These are phyloP conservation scores for Chlorella sorokiniana DNA, from an alignment of 139 green algal genomes.

Conservation along the genomic window DNA sequence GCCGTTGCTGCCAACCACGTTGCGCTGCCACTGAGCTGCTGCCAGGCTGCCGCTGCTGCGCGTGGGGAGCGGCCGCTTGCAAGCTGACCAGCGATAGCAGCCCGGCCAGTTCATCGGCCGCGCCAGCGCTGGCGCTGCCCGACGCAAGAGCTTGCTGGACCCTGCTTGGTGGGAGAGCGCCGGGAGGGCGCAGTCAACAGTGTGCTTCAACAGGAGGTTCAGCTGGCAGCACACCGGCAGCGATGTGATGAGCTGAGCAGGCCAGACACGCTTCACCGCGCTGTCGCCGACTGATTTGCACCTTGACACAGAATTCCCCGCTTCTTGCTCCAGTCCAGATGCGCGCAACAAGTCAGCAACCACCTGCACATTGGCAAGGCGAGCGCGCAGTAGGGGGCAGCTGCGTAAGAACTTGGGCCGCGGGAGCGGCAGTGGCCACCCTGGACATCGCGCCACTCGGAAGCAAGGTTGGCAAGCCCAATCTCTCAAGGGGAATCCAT, in stretches of 20 bases:
- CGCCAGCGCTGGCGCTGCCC: slow-evolving; percentile 1
- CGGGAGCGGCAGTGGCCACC: no score
- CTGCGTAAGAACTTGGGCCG: not conserved
- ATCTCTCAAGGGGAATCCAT: no score
- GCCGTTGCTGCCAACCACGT: not conserved
- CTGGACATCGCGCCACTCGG: no score
- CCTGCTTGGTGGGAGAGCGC: not conserved
- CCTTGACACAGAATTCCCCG: slow-evolving; percentile 1
- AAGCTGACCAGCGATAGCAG: slow-evolving; percentile 25
- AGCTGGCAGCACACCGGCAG: not conserved
- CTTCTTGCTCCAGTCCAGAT: not conserved
- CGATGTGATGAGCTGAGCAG: not conserved
- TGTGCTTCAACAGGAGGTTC: no score
- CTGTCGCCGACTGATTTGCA: not conserved
- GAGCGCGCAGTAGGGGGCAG: not conserved
- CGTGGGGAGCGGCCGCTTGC: not conserved
- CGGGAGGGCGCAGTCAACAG: not conserved
- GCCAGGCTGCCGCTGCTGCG: not conserved
- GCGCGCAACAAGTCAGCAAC: slow-evolving; percentile 1
- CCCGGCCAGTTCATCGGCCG: slow-evolving; percentile 24
- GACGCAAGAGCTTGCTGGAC: slow-evolving; percentile 27
- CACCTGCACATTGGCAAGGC: not conserved
- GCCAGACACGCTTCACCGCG: not conserved
- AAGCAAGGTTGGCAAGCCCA: no score
- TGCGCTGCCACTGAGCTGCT: no score